These are phyloP conservation scores for Vickermania spadyakhi DNA, from an alignment of 208 protist genomes.

Conservation along the genomic window DNA sequence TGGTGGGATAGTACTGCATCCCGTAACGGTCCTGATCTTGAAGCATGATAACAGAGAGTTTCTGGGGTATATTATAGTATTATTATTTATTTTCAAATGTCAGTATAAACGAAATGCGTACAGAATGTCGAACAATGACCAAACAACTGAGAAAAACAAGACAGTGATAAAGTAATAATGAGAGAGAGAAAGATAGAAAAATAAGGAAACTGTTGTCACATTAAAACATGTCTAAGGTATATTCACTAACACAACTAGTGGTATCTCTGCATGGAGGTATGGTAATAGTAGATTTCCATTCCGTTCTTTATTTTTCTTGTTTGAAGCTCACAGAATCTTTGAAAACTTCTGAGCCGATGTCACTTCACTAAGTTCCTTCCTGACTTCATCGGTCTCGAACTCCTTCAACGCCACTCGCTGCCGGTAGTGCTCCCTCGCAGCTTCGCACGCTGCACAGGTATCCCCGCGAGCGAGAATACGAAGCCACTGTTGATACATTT, in stretches of 20 bases:
- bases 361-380: neutral
- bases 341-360: too few species aligned
- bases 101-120: neutral
- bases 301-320: too few species aligned
- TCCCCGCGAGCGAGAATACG: slow-evolving; percentile 65
- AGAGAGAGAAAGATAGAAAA: neutral
- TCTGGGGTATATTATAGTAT: too few species aligned
- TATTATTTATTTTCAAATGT: too few species aligned
- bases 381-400: slow-evolving; percentile 23
- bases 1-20: slow-evolving; percentile 60
- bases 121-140: neutral
- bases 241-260: too few species aligned
- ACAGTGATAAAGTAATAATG: slow-evolving; percentile 5
- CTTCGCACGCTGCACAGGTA: slow-evolving; percentile 78
- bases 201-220: slow-evolving; percentile 2
- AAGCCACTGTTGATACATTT: slow-evolving; percentile 56
- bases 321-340: too few species aligned
- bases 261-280: neutral
- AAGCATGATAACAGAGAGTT: slow-evolving; percentile 48
- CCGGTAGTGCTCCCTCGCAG: slow-evolving; percentile 69
- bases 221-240: too few species aligned
- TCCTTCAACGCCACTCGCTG: slow-evolving; percentile 57
- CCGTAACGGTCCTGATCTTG: slow-evolving; percentile 73
- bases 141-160: slow-evolving; percentile 2
- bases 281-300: too few species aligned